phyloP scores from a whole-genome alignment of 139 green algal genomes.

The Volvox africanus region DNA sequence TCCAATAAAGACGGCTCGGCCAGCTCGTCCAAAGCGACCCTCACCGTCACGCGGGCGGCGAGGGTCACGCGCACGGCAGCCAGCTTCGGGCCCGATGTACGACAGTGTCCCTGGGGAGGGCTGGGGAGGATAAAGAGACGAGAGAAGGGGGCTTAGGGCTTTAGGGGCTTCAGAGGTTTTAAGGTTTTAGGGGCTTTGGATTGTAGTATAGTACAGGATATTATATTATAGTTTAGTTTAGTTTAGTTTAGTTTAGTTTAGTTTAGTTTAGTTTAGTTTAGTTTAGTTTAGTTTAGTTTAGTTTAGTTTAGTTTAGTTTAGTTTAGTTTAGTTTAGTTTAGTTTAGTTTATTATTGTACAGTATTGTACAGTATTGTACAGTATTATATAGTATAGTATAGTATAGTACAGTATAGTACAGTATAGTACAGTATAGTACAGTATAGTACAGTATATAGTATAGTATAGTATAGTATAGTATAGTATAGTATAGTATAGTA shows the following conservation, averaged over 20 bases:
- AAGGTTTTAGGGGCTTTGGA: background rate
- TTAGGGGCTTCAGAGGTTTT: background rate
- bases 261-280: background rate
- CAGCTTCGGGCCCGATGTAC: background rate
- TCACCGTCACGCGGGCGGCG: slow-evolving; percentile 52
- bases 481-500: background rate
- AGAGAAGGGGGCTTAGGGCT: background rate
- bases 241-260: background rate
- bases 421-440: background rate
- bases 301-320: background rate
- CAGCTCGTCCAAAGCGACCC: slow-evolving; percentile 50
- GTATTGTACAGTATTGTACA: background rate
- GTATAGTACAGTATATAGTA: background rate
- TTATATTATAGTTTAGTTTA: background rate
- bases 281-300: too few species aligned
- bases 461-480: background rate
- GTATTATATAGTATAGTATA: background rate
- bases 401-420: background rate
- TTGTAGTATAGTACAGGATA: background rate
- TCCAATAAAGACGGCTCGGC: slow-evolving; percentile 68
- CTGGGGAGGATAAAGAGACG: background rate
- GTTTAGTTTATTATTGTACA: background rate
- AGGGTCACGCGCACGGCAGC: background rate
- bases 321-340: background rate
- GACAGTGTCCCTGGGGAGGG: background rate